Conservation (phyloP, 2,329 filamentous ascomycete species). For the Penicillium sumatraense region DNA sequence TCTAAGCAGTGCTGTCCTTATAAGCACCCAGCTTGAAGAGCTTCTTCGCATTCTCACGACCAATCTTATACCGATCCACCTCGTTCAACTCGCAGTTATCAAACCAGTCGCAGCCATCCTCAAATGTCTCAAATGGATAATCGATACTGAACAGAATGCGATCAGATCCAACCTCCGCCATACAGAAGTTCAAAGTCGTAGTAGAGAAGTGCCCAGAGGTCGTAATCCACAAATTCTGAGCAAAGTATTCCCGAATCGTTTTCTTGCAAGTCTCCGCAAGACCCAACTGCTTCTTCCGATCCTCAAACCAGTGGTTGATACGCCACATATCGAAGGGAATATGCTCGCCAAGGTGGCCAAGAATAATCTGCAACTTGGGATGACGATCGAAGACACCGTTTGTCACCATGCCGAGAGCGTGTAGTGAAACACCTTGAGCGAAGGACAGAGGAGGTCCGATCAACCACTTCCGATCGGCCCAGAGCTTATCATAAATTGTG, state of each 20-base stretch:
- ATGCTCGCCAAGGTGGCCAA: constrained; percentile 56
- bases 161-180: constrained; percentile 45
- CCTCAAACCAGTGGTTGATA: constrained; percentile 49
- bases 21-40: constrained; percentile 44
- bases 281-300: constrained; percentile 42
- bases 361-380: constrained; percentile 52
- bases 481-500: constrained; percentile 61
- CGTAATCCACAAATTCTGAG: constrained; percentile 48
- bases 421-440: constrained; percentile 63
- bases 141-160: constrained; percentile 49
- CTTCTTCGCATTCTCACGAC: constrained; percentile 52
- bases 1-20: constrained; percentile 36
- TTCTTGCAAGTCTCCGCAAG: constrained; percentile 46
- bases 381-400: constrained; percentile 57
- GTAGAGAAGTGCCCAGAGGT: constrained; percentile 48
- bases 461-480: constrained; percentile 63
- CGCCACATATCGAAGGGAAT: constrained; percentile 58
- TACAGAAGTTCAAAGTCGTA: constrained; percentile 44
- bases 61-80: constrained; percentile 47
- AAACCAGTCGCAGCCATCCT: constrained; percentile 50
- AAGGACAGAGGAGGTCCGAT: constrained; percentile 64
- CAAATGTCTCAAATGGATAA: constrained; percentile 47
- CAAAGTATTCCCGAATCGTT: constrained; percentile 51
- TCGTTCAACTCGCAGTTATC: constrained; percentile 46
- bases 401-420: constrained; percentile 58